Base-by-base conservation (phyloP, 2,329 filamentous ascomycete species). In the Penicillium sp. region DNA sequence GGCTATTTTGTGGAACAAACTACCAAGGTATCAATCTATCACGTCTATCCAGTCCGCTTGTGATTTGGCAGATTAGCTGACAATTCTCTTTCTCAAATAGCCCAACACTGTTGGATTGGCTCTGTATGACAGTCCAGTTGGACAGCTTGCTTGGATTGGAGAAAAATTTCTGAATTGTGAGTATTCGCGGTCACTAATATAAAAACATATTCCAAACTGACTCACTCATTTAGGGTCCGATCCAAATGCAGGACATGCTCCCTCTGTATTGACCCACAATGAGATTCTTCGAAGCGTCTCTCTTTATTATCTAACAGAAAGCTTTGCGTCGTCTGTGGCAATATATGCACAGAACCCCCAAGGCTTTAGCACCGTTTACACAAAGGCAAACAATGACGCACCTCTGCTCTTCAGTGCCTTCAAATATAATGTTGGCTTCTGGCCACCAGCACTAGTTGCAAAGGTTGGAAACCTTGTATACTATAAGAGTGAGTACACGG, bases 81-180 rank as follows among this genome's bases (percentile, higher is more conserved):
- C 42, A 11, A 34, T 21, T 5, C 13, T 14, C 13, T 34, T 44
- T 38, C 29, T 34, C 9, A 11, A 22, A 18, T 34, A 54, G 55
- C 55, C 50, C 7, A 54, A 54, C 21, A 57, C 55, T 14, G 54
- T 57, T 16, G 55, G 55, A 14, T 42, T 57, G 7, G 55, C 55
- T 34, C 38, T 50, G 4, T 42, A 57, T 14, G 55, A 57, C 21
- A 57, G 42, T 22, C 50, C 50, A 3, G 34, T 54, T 4, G 55
- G 55, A 22, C 50, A 54, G 31, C 47, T 57, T 21, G 43, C 46
- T 7, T 57, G 55, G 55, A 54, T 57, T 3, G 55, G 55, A 14
- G 55, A 57, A 46, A 57, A 57, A 39, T 57, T 53, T 24, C 31
- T 56, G 13, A 56, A 57, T 31, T 54, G 50, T 51, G 48, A 50